phyloP scores from a whole-genome alignment of 2,329 filamentous ascomycete species.

The Penicillium capsulatum region DNA sequence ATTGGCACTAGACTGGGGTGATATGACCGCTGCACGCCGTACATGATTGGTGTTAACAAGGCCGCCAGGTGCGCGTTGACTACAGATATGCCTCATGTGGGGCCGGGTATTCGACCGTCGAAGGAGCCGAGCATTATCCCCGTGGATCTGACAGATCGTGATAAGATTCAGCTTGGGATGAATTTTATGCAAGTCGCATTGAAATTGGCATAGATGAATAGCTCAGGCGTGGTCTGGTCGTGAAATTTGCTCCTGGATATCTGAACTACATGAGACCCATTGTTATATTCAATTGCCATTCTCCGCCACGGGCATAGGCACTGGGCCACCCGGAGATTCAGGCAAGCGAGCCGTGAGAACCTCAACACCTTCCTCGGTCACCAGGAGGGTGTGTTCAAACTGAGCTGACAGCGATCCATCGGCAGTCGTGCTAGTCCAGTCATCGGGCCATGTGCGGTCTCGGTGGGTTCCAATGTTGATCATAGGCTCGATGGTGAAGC shows the following conservation, averaged over 20 bases:
- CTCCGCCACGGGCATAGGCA: constrained; percentile 52
- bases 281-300: constrained; percentile 15
- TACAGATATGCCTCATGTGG: too few relatives aligned
- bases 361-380: constrained; percentile 78
- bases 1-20: too few relatives aligned
- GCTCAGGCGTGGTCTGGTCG: constrained; percentile 5
- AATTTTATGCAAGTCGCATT: too few relatives aligned
- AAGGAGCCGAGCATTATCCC: too few relatives aligned
- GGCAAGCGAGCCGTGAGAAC: constrained; percentile 69
- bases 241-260: constrained; percentile 15
- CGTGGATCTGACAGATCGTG: too few relatives aligned
- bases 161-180: too few relatives aligned
- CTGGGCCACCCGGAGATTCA: constrained; percentile 70
- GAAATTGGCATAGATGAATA: too few relatives aligned
- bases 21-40: too few relatives aligned
- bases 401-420: constrained; percentile 90
- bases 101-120: too few relatives aligned
- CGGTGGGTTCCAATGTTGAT: constrained; percentile 85
- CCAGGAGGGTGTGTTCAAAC: constrained; percentile 84
- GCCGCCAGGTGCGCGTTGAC: too few relatives aligned
- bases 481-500: constrained; percentile 99
- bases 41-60: constrained; percentile 3
- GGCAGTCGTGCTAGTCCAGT: constrained; percentile 93
- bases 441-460: constrained; percentile 96
- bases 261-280: constrained; percentile 10